phyloP scores from a whole-genome alignment of 129 eudicot species.

The Flaveria linearis region DNA sequence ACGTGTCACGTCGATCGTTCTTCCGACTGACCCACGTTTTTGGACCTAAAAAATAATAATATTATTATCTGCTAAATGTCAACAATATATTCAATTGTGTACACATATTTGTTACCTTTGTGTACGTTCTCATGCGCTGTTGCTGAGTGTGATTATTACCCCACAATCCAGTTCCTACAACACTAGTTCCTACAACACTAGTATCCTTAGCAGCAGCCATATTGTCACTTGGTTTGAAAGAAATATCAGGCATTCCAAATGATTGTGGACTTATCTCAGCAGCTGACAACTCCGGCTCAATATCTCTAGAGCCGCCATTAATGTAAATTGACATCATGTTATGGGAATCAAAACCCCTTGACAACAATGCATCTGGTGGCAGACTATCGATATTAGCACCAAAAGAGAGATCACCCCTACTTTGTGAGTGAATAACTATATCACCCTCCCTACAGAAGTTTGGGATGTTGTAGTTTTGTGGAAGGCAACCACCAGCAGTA shows the following conservation, averaged over 20 bases:
- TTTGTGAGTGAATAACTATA: conserved; percentile 63
- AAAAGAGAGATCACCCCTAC: conserved; percentile 55
- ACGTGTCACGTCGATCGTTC: conserved; percentile 91
- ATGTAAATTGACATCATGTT: conserved; percentile 66
- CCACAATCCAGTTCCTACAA: conserved; percentile 67
- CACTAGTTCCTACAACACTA: too few relatives aligned
- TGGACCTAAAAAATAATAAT: conserved; percentile 56
- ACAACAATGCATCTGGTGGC: conserved; percentile 92
- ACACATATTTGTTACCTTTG: conserved; percentile 56
- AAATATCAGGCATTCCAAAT: conserved; percentile 72
- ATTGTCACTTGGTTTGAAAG: conserved; percentile 64
- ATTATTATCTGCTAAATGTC: background rate
- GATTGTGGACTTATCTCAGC: conserved; percentile 68
- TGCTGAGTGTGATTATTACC: conserved; percentile 64
- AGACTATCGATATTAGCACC: conserved; percentile 55
- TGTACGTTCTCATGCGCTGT: conserved; percentile 77
- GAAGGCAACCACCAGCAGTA: conserved; percentile 59
- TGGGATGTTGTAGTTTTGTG: conserved; percentile 61
- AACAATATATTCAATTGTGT: background rate
- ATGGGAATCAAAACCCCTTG: conserved; percentile 87
- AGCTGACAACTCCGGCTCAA: conserved; percentile 68
- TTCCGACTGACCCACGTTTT: conserved; percentile 94
- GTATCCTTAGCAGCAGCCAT: conserved; percentile 47
- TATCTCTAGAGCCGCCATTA: conserved; percentile 58
- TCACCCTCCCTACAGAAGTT: conserved; percentile 72